Evolutionary conservation across 2,329 filamentous ascomycete genomes (phyloP), one percentile per base, ranked within the genome.

Genomic region (Epichloe bromicola): DNA sequence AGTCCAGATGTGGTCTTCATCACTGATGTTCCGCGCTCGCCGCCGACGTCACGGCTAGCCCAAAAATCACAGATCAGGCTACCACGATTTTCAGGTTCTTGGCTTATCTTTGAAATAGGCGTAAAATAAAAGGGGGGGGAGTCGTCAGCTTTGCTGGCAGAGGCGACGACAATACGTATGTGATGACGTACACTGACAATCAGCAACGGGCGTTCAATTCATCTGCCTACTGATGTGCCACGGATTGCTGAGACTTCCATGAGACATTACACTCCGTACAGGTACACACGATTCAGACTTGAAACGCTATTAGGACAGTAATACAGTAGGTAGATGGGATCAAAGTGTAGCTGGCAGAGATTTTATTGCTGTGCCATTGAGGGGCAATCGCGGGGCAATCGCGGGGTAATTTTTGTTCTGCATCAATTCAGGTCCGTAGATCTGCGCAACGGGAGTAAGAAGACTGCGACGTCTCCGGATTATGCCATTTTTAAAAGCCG

Each of bases 71-170:
- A 30, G 26, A 7, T 10, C 26, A 30, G 26, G 19, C 19, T 19
- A 19, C 19, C 19, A 19, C 19, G 19, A 19, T 19, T 19, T 19
- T 19, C 19, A 19, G 19, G 19, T 19, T 17, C 5, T 34, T 14
- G 30, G 33, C 43, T 12, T n/a, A 12, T 26, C 44, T 20, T 17
- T 34, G 42, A 34, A 46, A 37, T n/a, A 7, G 12, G 15, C 8
- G 5, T n/a, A 14, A 14, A 8, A 33, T 20, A 20, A 37, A 26
- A 30, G 8, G 36, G 20, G 19, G 10, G 40, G 20, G 10, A n/a
- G 23, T 47, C 47, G 47, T 52, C 43, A 53, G 51, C 47, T 42
- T 50, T 47, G 26, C 47, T 43, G 38, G 17, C 36, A 12, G 51
- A 48, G 48, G 43, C 37, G 12, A 33, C 34, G 41, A 30, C 26